These are phyloP conservation scores for Fusarium anguioides DNA, from an alignment of 2,329 filamentous ascomycete species.

Conservation along the genomic window DNA sequence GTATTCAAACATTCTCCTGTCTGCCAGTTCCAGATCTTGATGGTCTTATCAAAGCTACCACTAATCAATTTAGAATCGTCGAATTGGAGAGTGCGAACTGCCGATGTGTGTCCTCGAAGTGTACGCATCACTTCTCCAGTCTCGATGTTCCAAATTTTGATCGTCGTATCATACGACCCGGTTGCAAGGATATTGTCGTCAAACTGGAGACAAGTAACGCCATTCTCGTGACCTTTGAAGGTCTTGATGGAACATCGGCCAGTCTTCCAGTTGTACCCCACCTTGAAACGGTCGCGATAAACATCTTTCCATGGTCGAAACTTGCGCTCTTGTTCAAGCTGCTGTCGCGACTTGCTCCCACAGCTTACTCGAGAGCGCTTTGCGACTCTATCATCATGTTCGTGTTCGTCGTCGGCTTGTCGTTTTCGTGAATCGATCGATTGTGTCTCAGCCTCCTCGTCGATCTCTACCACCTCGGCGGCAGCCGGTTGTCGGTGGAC, in stretches of 20 bases:
- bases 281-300: conserved; percentile 93
- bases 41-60: conserved; percentile 85
- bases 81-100: conserved; percentile 91
- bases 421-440: conserved; percentile 51
- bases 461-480: conserved; percentile 40
- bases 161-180: conserved; percentile 93
- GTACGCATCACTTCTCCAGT: conserved; percentile 89
- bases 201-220: conserved; percentile 67
- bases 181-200: conserved; percentile 92
- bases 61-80: conserved; percentile 92
- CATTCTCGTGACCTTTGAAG: conserved; percentile 88
- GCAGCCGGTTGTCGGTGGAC: conserved; percentile 56
- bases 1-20: conserved; percentile 89
- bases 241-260: conserved; percentile 86
- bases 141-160: conserved; percentile 96
- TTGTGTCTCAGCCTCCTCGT: conserved; percentile 37
- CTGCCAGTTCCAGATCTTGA: conserved; percentile 97
- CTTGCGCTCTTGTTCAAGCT: conserved; percentile 58
- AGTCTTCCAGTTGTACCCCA: conserved; percentile 98
- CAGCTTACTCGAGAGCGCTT: conserved; percentile 51
- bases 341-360: conserved; percentile 46
- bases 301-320: conserved; percentile 92
- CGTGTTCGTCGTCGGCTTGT: conserved; percentile 47
- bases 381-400: conserved; percentile 35
- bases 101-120: conserved; percentile 81